Evolutionary conservation across 495 filamentous ascomycete species (phyloP), one percentile per base, ranked within the genome.

Genomic region (Lichenothelia convexa): DNA sequence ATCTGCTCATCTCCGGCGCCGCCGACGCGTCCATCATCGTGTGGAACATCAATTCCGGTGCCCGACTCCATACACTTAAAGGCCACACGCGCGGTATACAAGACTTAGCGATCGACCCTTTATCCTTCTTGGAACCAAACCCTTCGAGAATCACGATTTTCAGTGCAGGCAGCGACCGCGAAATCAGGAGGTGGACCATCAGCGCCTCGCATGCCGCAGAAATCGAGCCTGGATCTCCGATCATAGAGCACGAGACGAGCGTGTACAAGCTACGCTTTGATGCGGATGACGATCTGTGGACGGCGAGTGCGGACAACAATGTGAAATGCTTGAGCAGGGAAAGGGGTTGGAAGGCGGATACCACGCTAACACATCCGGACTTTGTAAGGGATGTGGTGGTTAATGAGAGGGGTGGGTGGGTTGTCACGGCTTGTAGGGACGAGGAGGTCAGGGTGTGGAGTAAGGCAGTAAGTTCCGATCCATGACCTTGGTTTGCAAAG

Each of bases 381-480:
- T 93, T 86, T 48, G 86, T 94, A 12, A 67, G 82, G 33, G 83
- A 84, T 38, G 69, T 95, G 34, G 67, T 76, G 6, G 60, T 80
- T 12, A 68, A 80, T 17, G 70, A 75, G 20, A 69, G 64, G 2
- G 71, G 71, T 3, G 68, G 75, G n/a, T 86, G 78, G 78, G 68
- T 87, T n/a, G 61, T 92, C 16, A 94, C 86, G 0, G 85, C 75
- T 0, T 93, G 89, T 39, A 61, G 89, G 38, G 83, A 93, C 50
- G 89, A 97, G 56, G 73, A 91, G 40, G 67, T 97, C 33, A 77
- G 87, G 41, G 70, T 94, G 9, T 97, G 87, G 87, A 77, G 93
- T 51, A 50, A 63, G 55, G 62, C 58, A 27, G 68, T 71, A 51
- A 41, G 65, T 58, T 34, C 16, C 2, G 36, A 5, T n/a, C 40